Base-by-base conservation (phyloP, 768 basidiomycete genomes). In the Lentinula sp. region DNA sequence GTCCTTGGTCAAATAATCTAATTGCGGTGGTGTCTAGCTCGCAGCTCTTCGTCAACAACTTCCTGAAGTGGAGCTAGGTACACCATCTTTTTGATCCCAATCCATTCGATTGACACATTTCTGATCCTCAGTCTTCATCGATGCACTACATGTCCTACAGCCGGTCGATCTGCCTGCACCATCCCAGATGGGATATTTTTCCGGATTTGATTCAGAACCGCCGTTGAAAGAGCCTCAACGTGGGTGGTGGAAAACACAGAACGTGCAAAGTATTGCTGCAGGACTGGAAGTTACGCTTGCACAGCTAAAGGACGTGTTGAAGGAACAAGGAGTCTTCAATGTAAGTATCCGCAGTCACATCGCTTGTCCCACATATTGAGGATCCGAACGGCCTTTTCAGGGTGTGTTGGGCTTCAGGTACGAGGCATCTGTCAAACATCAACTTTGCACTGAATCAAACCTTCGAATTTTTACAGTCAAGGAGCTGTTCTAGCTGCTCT, bases 361-460 rank as follows among this genome's bases (percentile, higher is more conserved):
- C 37, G 48, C 48, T 62, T 62, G 61, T 57, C 56, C 58, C 42
- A 37, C 58, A 45, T 65, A 45, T 20, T 36, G n/a, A 39, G 58
- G 42, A 42, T 42, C 8, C 43, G 9, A 8, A 49, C 20, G 13
- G 3, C 15, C 6, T 32, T 20, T 45, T 18, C 65, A 92, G 89
- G 91, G 90, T 32, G 82, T 92, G 7, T 80, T 93, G 67, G 91
- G 91, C 6, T 92, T 92, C 69, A 91, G 90, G 88, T 86, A 33
- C 33, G 72, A 61, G 61, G 12, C 53, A 37, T 16, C 8, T 32
- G 46, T 50, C 20, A 61, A n/a, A 49, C 23, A 33, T 5, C 37
- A 16, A 23, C 2, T 5, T 23, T 7, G 4, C 58, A 18, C 18
- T 2, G 35, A 36, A 18, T 39, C 9, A 3, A 5, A 32, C 18